Base-by-base conservation (phyloP, 2,329 filamentous ascomycete species). In the Fusarium anguioides region DNA sequence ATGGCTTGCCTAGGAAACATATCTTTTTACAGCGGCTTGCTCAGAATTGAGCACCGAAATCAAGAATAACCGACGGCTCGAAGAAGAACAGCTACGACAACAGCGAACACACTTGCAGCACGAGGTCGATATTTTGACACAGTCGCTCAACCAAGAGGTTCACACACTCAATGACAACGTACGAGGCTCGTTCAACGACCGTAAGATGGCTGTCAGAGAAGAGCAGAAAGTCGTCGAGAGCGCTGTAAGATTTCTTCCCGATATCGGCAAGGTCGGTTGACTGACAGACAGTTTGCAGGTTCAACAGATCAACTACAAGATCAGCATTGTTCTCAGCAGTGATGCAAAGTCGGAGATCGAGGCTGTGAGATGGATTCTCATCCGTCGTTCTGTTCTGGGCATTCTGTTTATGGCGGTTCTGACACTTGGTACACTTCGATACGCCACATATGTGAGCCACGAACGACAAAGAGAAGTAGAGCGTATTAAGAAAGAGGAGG, bases 261-360 rank as follows among this genome's bases (percentile, higher is more conserved):
- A 20, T 27, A 15, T 26, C 14, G 23, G 14, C 26, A 23, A 26
- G 23, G 8, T 33, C 17, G 27, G 33, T 12, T 36, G 21, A 31
- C 64, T 74, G 31, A 74, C 64, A 74, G 29, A 73, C 51, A 51
- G 26, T 18, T 8, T 15, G 6, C 73, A 93, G 85, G 94, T 97
- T 65, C 94, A 97, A 83, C 91, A 97, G 81, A 86, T 98, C 70
- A 97, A 95, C 79, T 97, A 98, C 80, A 96, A 97, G 77, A 98
- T 99, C 77, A 96, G 92, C 21, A 93, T 97, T 29, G 86, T 88
- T 37, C 85, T 99, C 40, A 96, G 93, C 77, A 96, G 93, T 64
- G 96, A 98, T 77, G 89, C 91, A 45, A 94, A 95, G 76, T 95
- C 92, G 6, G 92, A 97, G 72, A 94, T 98, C 46, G 96, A 99